Evolutionary conservation across 2,329 filamentous ascomycete species (phyloP).

Genomic region (Talaromyces piceae): DNA sequence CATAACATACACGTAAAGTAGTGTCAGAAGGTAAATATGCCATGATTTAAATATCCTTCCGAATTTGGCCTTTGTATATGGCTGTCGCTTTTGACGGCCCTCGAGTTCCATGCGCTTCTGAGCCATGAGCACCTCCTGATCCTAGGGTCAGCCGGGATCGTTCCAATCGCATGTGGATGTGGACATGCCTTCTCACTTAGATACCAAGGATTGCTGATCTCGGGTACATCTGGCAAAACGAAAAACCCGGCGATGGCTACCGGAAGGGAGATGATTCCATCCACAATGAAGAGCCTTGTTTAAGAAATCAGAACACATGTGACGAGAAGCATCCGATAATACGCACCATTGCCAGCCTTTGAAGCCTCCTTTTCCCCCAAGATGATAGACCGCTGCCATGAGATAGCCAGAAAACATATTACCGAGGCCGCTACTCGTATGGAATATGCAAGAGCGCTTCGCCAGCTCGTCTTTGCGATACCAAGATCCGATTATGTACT

Average conservation of each 20-base stretch:
- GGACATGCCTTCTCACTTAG: constrained; percentile 31
- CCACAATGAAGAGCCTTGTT: constrained; percentile 45
- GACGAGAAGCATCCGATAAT: too few relatives aligned
- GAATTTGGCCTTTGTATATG: constrained; percentile 47
- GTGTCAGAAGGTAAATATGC: constrained; percentile 55
- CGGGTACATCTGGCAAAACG: constrained; percentile 43
- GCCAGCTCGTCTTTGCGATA: constrained; percentile 45
- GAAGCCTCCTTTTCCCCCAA: constrained; percentile 42
- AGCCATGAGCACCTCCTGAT: constrained; percentile 40
- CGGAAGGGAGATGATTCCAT: constrained; percentile 48
- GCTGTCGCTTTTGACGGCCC: constrained; percentile 38
- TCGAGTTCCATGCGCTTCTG: constrained; percentile 46
- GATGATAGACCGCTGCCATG: constrained; percentile 46
- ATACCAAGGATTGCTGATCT: constrained; percentile 45
- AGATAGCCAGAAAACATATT: constrained; percentile 46
- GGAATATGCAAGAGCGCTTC: constrained; percentile 48
- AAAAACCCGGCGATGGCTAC: constrained; percentile 46
- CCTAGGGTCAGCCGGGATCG: too few relatives aligned
- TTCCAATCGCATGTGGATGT: too few relatives aligned
- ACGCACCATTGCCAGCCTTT: constrained; percentile 46
- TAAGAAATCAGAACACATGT: background rate
- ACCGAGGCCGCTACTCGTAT: constrained; percentile 39
- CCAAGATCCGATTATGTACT: constrained; percentile 47
- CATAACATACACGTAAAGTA: constrained; percentile 47
- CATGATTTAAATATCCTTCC: constrained; percentile 56